These are phyloP conservation scores for Alternaria burnsii DNA, from an alignment of 2,329 filamentous ascomycete genomes.

Conservation along the genomic window DNA sequence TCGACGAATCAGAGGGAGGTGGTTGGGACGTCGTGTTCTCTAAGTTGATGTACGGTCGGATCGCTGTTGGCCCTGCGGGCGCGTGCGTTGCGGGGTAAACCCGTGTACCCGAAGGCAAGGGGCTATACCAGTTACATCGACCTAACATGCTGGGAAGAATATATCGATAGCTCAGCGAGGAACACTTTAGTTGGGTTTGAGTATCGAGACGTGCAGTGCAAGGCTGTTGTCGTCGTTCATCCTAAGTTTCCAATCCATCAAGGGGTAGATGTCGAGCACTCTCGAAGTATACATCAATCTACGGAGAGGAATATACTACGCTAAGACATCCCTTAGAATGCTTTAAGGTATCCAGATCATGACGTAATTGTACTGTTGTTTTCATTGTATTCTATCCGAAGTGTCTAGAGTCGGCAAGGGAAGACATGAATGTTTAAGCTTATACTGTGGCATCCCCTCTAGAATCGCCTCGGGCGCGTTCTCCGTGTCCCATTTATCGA, in stretches of 20 bases:
- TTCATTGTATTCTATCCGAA: not conserved
- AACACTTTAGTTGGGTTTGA: not conserved
- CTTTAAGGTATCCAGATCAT: not conserved
- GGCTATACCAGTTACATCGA: not conserved
- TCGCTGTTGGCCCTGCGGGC: not conserved
- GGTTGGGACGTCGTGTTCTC: not conserved
- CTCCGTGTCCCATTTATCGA: too few species aligned
- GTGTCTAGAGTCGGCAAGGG: not conserved
- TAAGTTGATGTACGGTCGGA: not conserved
- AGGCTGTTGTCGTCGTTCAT: not conserved
- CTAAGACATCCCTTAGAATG: not conserved
- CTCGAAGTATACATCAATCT: not conserved
- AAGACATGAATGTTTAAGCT: not conserved
- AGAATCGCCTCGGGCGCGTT: too few species aligned
- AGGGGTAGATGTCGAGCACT: not conserved
- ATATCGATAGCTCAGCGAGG: not conserved
- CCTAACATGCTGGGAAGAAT: rapidly evolving
- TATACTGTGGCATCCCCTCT: not conserved
- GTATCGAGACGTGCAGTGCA: not conserved
- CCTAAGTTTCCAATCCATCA: not conserved
- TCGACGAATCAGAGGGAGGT: not conserved
- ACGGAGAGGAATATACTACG: rapidly evolving
- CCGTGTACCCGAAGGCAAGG: not conserved
- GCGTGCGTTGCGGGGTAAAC: constrained; percentile 5
- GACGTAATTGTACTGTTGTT: not conserved